Evolutionary conservation across 2,329 filamentous ascomycete genomes (phyloP).

Genomic region (Colletotrichum nymphaeae): DNA sequence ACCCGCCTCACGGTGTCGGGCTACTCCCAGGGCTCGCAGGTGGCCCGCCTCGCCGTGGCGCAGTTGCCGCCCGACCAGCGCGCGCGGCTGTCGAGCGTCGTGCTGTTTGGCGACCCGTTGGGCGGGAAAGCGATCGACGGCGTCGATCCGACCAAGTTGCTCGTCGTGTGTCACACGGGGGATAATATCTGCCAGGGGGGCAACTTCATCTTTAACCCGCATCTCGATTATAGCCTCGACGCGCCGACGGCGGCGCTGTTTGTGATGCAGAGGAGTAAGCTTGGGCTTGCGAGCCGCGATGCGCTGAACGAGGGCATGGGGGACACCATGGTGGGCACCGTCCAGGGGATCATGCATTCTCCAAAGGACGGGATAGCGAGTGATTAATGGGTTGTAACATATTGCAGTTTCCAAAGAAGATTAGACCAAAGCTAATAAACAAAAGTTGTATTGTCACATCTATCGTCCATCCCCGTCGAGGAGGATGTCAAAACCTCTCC

Average conservation of each 20-base stretch:
- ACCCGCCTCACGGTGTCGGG: conserved; percentile 42
- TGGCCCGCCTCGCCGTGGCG: conserved; percentile 42
- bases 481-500: neutral
- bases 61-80: conserved; percentile 37
- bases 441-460: conserved; percentile 1
- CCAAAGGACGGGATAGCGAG: conserved; percentile 3
- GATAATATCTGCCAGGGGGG: conserved; percentile 44
- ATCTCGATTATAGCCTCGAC: conserved; percentile 35
- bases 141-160: conserved; percentile 37
- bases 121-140: conserved; percentile 39
- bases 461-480: no score
- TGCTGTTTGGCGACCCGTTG: conserved; percentile 45
- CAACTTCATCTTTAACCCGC: conserved; percentile 20
- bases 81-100: conserved; percentile 41
- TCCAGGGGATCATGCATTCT: conserved; percentile 26
- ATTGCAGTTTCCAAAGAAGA: no score
- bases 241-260: conserved; percentile 37
- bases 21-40: conserved; percentile 44
- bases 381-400: neutral
- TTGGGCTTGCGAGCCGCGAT: conserved; percentile 40
- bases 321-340: conserved; percentile 34
- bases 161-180: conserved; percentile 41
- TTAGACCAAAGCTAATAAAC: neutral
- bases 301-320: conserved; percentile 40
- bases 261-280: conserved; percentile 39